Base-by-base conservation (phyloP, 2,329 filamentous ascomycete species). In the Amauroascus niger region DNA sequence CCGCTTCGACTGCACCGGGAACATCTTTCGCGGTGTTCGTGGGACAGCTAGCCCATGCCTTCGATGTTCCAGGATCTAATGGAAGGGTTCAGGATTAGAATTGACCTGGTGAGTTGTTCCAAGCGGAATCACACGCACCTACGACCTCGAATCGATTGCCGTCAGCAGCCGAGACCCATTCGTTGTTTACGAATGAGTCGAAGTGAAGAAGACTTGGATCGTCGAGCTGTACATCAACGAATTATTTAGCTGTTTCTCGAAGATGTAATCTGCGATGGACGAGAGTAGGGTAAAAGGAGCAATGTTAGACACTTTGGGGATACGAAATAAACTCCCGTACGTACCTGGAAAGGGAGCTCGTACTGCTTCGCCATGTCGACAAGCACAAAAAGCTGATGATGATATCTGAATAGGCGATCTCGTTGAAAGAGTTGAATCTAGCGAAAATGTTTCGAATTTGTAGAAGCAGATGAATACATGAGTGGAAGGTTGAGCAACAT, bases 1-100 rank as follows among this genome's bases (percentile, higher is more conserved):
- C 78, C 40, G 76, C 74, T 60, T 79, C 69, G 6, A 85, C 80
- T 1, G 82, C 78, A 3, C 65, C 66, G 55, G 83, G 77, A 52
- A 84, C 81, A 65, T 86, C 83, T 40, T 80, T 78, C n/a, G 66
- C 65, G 3, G 65, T 64, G 59, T 71, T 76, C 59, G 76, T 71
- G 0, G 78, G 73, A 58, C 75, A 77, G 6, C 72, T 73, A 1
- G 75, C 73, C 76, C 77, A 81, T 2, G 69, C 58, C 44, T 69
- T 68, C 58, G 74, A 74, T 5, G 73, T 74, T 35, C 78, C 78
- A 0, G 78, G 78, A 55, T 81, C 77, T 69, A 47, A 28, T n/a
- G 8, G 37, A 16, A 18, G 14, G 41, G 3, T 30, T 48, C 58
- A 28, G 22, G 30, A 32, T 54, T 49, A 45, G 52, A n/a, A 37